These are phyloP conservation scores for Priceomyces medius DNA, from an alignment of 805 yeast species.

Conservation along the genomic window DNA sequence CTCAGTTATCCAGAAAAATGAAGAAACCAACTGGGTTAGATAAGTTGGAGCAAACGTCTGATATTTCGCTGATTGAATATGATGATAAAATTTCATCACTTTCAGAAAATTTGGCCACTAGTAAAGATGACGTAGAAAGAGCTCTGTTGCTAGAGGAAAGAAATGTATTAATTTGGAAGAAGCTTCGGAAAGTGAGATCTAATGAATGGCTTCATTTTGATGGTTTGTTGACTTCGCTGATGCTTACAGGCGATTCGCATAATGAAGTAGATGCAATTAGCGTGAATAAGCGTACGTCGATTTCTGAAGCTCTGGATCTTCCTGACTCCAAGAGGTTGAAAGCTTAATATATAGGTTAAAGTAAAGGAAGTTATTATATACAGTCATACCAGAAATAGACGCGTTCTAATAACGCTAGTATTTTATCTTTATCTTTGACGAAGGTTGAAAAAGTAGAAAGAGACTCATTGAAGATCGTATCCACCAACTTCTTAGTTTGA, in stretches of 20 bases:
- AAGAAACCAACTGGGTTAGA: conserved; percentile 32
- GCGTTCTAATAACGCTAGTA: too few species aligned
- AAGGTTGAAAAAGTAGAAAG: too few species aligned
- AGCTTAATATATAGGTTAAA: conserved; percentile 2
- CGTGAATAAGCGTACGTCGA: neutral
- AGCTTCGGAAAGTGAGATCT: conserved; percentile 21
- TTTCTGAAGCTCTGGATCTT: neutral
- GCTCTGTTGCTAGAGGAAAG: conserved; percentile 22
- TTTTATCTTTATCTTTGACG: too few species aligned
- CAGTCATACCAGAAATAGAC: neutral
- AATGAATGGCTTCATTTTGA: conserved; percentile 29
- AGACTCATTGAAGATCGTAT: too few species aligned
- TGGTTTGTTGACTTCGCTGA: conserved; percentile 5
- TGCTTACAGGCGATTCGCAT: conserved; percentile 1
- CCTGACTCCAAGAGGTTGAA: conserved; percentile 2
- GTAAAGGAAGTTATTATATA: neutral
- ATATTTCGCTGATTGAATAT: conserved; percentile 1
- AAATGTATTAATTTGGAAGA: conserved; percentile 34
- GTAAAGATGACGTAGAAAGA: conserved; percentile 7
- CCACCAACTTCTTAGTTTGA: too few species aligned
- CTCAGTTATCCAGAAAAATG: conserved; percentile 43
- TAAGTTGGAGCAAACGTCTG: conserved; percentile 11
- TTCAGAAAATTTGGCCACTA: conserved; percentile 11
- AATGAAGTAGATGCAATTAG: neutral
- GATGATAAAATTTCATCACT: conserved; percentile 10